Percentiles rank a stretch among this genome's conserved stretches.
Conservation (phyloP, 2,329 filamentous ascomycete genomes). For the Aspergillus calidoustus region DNA sequence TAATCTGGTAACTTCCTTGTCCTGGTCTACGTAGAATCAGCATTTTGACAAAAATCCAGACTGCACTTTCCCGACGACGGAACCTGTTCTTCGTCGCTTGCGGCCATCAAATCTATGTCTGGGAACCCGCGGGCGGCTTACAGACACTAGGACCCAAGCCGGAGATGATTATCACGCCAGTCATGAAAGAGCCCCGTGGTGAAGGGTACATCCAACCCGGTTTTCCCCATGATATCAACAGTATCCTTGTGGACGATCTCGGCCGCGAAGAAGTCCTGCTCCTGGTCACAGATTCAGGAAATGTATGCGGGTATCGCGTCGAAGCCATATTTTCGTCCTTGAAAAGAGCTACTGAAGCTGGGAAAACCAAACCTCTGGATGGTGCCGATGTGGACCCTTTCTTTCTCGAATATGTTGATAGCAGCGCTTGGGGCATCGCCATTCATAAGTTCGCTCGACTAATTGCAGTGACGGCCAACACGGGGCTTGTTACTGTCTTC, state of each 20-base stretch:
- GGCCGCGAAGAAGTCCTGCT: constrained; percentile 72
- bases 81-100: constrained; percentile 54
- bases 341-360: constrained; percentile 31
- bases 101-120: constrained; percentile 48
- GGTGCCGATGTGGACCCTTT: constrained; percentile 56
- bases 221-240: constrained; percentile 68
- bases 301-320: constrained; percentile 73
- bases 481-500: constrained; percentile 61
- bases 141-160: constrained; percentile 46
- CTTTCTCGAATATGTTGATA: constrained; percentile 75
- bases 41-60: constrained; percentile 30
- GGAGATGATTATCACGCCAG: constrained; percentile 48
- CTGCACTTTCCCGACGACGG: constrained; percentile 51
- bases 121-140: constrained; percentile 46
- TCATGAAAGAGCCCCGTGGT: constrained; percentile 46
- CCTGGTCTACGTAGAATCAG: background rate
- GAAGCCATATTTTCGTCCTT: constrained; percentile 55
- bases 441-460: constrained; percentile 80
- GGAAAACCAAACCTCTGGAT: constrained; percentile 34
- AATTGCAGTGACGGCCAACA: constrained; percentile 85
- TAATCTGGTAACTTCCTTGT: constrained; percentile 43
- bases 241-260: constrained; percentile 69
- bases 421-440: constrained; percentile 86
- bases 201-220: constrained; percentile 59
- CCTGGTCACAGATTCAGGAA: constrained; percentile 73